Evolutionary conservation across 257 asterid genomes (phyloP).

Genomic region (Anisodus acutangulus): DNA sequence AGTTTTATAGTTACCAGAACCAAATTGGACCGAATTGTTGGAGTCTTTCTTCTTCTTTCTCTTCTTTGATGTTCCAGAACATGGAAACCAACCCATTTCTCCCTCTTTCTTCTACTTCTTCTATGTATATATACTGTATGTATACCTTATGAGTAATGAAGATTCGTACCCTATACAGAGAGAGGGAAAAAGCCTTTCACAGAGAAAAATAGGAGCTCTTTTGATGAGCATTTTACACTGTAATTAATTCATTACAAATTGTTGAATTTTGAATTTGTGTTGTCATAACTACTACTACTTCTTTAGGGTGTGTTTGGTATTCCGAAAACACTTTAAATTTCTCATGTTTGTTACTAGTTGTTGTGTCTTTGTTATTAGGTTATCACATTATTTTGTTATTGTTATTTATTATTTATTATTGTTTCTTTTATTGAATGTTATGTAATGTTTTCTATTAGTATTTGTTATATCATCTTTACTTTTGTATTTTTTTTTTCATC

Average conservation of each 20-base stretch:
- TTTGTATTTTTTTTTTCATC: too few species aligned
- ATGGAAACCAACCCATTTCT: constrained; percentile 75
- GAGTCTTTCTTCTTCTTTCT: constrained; percentile 50
- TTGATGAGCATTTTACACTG: too few species aligned
- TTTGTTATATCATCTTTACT: too few species aligned
- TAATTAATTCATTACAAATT: not conserved
- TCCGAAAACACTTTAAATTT: too few species aligned
- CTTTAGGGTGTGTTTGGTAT: too few species aligned
- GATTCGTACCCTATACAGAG: not conserved
- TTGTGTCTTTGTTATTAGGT: too few species aligned
- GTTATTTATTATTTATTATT: too few species aligned
- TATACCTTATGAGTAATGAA: not conserved
- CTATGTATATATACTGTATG: not conserved
- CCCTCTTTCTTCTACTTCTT: constrained; percentile 30
- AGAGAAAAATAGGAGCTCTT: not conserved
- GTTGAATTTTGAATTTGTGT: not conserved
- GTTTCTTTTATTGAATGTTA: too few species aligned
- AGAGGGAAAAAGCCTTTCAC: not conserved
- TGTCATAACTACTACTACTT: not conserved
- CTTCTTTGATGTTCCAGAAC: constrained; percentile 63
- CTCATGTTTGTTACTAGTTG: too few species aligned
- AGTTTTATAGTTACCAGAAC: constrained; percentile 43
- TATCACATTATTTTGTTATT: too few species aligned
- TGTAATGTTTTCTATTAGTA: too few species aligned
- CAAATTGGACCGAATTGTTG: constrained; percentile 43